A percentile compares a stretch with the other conserved stretches of the same genome.
Evolutionary conservation across 305 asterid genomes (phyloP).

Genomic region (Fraxinus sp.): DNA sequence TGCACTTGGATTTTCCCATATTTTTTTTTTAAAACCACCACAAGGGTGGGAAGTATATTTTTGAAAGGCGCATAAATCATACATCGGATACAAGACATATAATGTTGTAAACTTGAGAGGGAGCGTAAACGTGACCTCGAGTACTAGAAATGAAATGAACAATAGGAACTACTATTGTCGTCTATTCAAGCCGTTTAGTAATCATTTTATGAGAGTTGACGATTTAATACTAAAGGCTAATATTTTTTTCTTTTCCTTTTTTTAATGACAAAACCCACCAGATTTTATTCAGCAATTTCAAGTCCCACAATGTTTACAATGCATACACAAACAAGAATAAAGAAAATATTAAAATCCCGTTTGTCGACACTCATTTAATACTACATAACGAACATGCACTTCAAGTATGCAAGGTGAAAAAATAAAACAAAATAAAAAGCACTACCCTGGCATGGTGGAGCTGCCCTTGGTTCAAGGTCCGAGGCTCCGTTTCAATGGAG

Average conservation of each 20-base stretch:
- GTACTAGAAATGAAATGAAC: not conserved
- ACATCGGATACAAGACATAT: not conserved
- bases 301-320: not conserved
- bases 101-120: not conserved
- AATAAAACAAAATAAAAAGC: not conserved
- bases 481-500: slow-evolving; percentile 73
- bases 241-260: too few relatives aligned
- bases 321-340: not conserved
- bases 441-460: slow-evolving; percentile 53
- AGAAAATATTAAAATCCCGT: not conserved
- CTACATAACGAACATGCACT: not conserved
- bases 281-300: not conserved
- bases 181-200: not conserved
- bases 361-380: not conserved
- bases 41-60: not conserved
- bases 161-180: not conserved
- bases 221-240: too few relatives aligned
- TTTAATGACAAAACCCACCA: not conserved
- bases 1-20: not conserved
- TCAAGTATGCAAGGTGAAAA: not conserved
- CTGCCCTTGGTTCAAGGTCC: slow-evolving; percentile 63
- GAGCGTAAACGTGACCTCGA: not conserved
- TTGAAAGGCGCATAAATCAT: not conserved
- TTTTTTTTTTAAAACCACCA: not conserved
- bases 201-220: not conserved